Evolutionary conservation across 2,329 filamentous ascomycete genomes (phyloP).

Genomic region (Aureobasidium sp.): DNA sequence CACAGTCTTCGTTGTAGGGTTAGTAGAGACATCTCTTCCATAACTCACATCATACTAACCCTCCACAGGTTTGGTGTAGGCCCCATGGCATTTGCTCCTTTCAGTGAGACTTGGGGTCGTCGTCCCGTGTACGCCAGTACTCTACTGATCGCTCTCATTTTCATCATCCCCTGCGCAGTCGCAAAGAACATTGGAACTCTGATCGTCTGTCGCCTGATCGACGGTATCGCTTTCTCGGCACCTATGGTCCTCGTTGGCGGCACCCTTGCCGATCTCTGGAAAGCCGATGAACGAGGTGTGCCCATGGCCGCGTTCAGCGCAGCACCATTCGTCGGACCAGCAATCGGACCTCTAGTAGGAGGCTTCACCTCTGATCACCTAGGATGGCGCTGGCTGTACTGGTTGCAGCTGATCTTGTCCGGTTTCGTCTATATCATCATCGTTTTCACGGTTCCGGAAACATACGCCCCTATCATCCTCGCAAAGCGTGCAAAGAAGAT

Average conservation of each 20-base stretch:
- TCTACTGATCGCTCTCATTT: slow-evolving; percentile 63
- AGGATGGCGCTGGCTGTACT: slow-evolving; percentile 80
- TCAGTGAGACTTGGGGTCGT: slow-evolving; percentile 69
- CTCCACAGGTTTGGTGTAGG: slow-evolving; percentile 62
- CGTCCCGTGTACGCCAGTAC: slow-evolving; percentile 64
- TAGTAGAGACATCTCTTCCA: slow-evolving; percentile 46
- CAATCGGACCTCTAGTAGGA: slow-evolving; percentile 56
- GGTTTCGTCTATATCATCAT: slow-evolving; percentile 66
- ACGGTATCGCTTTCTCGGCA: slow-evolving; percentile 76
- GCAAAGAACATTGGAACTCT: slow-evolving; percentile 69
- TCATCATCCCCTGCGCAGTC: slow-evolving; percentile 73
- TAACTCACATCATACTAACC: neutral
- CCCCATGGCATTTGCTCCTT: slow-evolving; percentile 71
- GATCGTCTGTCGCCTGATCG: slow-evolving; percentile 67
- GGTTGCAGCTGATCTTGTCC: slow-evolving; percentile 74
- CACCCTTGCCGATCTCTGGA: slow-evolving; percentile 78
- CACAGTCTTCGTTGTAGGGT: slow-evolving; percentile 61
- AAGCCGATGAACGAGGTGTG: slow-evolving; percentile 72
- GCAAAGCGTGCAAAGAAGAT: slow-evolving; percentile 62
- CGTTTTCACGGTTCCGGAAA: slow-evolving; percentile 84
- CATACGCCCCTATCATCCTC: slow-evolving; percentile 75
- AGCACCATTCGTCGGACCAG: slow-evolving; percentile 75
- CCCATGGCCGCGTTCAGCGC: slow-evolving; percentile 83
- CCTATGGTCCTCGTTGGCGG: slow-evolving; percentile 83
- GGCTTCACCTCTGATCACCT: slow-evolving; percentile 64